Evolutionary conservation across 805 yeast species (phyloP), one percentile per base, ranked within the genome.

Genomic region (Dipodascus albidus): DNA sequence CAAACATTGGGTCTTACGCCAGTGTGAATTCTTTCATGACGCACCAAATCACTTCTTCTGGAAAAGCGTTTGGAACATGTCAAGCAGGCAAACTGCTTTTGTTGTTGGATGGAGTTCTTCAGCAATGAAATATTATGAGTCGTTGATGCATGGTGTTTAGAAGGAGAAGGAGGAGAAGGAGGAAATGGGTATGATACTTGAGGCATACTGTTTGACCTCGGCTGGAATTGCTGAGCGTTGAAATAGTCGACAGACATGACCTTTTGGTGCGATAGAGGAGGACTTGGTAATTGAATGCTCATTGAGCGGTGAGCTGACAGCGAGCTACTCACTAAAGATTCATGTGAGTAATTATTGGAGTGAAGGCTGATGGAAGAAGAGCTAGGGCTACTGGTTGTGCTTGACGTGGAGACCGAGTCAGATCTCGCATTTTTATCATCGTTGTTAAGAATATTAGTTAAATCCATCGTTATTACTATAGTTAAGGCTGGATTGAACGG

Each of bases 1-100:
- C 71, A 68, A 74, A 75, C 57, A 53, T 70, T 69, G 2, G 72
- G 73, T 51, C 67, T 59, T 38, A 64, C 61, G 0, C 71, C 73
- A 1, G 70, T 56, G 54, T 88, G 96, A 47, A 86, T 74, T 62
- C 80, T 79, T 58, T 79, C 76, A 66, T 88, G 96, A 56, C 96
- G 74, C 3, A 84, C 80, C 81, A 88, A 80, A 63, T 88, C 90
- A 44, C 87, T 80, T 62, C 87, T 79, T 20, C 90, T 89, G 17
- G 83, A 79, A 64, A 88, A 88, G 2, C 76, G 62, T 61, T 83
- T 80, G 0, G 79, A 80, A 67, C 96, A 88, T 19, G 64, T 60
- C 20, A 60, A 56, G 58, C 73, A 69, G 1, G 52, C 56, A 54
- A 60, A 69, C 52, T 60, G 65, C 52, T 64, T 63, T 15, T 41